These are phyloP conservation scores for Kazachstania psychrophila DNA, from an alignment of 805 yeast species.

Conservation along the genomic window DNA sequence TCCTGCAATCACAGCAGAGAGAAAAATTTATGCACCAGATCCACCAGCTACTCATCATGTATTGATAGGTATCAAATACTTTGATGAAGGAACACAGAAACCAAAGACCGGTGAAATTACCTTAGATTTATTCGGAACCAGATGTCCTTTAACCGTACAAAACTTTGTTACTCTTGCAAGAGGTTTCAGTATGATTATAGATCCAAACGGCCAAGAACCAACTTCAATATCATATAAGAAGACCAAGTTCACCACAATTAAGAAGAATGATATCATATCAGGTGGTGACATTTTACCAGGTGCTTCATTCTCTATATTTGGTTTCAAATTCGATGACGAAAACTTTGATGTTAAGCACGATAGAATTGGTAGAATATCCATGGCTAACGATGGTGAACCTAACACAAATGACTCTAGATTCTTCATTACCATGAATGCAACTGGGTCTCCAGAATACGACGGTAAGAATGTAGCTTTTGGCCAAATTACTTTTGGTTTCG, in stretches of 20 bases:
- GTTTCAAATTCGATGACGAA: slow-evolving; percentile 67
- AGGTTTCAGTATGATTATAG: slow-evolving; percentile 31
- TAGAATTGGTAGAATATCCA: slow-evolving; percentile 57
- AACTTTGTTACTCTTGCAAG: slow-evolving; percentile 47
- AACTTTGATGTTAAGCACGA: slow-evolving; percentile 59
- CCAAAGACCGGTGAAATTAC: slow-evolving; percentile 30
- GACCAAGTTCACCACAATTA: slow-evolving; percentile 65
- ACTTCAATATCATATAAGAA: slow-evolving; percentile 37
- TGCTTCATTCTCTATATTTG: slow-evolving; percentile 76
- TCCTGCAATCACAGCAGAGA: background rate
- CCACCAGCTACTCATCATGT: slow-evolving; percentile 28
- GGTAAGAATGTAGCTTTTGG: slow-evolving; percentile 71
- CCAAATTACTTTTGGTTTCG: slow-evolving; percentile 59
- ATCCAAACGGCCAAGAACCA: slow-evolving; percentile 19
- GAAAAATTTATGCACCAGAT: slow-evolving; percentile 23
- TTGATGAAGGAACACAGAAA: slow-evolving; percentile 11
- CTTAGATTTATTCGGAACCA: slow-evolving; percentile 56
- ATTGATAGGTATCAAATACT: slow-evolving; percentile 21
- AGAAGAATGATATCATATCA: slow-evolving; percentile 68
- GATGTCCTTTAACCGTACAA: slow-evolving; percentile 52
- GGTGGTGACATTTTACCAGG: slow-evolving; percentile 82
- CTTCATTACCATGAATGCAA: slow-evolving; percentile 51
- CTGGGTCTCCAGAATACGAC: slow-evolving; percentile 40
- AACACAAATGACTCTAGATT: slow-evolving; percentile 65
- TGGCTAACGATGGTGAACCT: slow-evolving; percentile 56